Evolutionary conservation across 2,329 filamentous ascomycete genomes (phyloP), one percentile per base, ranked within the genome.

Genomic region (Exophiala sp.): DNA sequence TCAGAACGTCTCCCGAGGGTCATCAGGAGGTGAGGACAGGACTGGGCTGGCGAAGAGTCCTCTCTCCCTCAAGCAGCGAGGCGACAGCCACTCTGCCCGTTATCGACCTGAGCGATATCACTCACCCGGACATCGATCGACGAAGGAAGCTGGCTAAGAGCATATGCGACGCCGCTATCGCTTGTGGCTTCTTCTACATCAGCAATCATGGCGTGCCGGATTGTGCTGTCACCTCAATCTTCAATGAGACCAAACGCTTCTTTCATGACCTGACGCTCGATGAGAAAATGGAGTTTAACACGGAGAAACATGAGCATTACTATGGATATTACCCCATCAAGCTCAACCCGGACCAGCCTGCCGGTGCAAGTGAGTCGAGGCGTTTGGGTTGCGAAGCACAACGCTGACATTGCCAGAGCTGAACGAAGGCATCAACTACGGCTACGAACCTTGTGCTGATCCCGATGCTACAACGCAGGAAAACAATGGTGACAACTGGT

Each of bases 131-230:
- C 0, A 44, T 68, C 0, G 55, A 62, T 0, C 64, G 68, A 2
- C 70, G 72, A 0, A 62, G 66, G 32, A 53, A 58, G 7, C 66
- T 77, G 0, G 74, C 74, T 0, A 56, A 58, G 0, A 61, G 66
- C 3, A 69, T 79, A 11, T 68, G 66, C 18, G 57, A 65, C 0
- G 77, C 77, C 1, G 71, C 75, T 2, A 69, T 71, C 8, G 74
- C 69, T 34, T 76, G 66, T 8, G 73, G 73, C 1, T 76, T 75
- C 52, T 70, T 73, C 3, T 74, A 73, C 43, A 70, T 77, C 45
- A 61, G 69, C 46, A 74, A 75, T 52, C 73, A 77, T 59, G 69
- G 69, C 10, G 58, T 77, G 2, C 46, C 65, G 2, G 61, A 65
- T 2, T 48, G 64, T 4, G 58, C 67, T 2, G 58, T 77, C 3